Evolutionary conservation across 768 basidiomycete species (phyloP).

Genomic region (Tubosaeta sp.): DNA sequence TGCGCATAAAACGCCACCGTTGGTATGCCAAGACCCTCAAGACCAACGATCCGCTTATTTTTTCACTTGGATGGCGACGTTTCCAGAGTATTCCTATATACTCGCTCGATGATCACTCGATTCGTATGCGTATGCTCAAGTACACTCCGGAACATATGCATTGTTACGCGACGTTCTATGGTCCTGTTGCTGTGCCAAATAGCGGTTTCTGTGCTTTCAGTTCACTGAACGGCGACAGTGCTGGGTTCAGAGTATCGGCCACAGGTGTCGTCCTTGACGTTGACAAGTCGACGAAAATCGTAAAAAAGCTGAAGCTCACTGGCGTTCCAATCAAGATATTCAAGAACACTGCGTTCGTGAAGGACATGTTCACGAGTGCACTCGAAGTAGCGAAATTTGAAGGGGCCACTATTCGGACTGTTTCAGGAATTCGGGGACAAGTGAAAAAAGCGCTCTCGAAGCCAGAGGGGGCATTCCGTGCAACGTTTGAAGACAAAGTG

Average conservation of each 20-base stretch:
- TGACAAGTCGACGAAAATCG: conserved; percentile 89
- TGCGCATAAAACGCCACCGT: conserved; percentile 92
- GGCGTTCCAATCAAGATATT: conserved; percentile 96
- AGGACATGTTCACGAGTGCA: conserved; percentile 93
- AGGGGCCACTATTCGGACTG: conserved; percentile 93
- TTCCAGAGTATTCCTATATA: conserved; percentile 96
- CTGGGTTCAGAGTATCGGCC: conserved; percentile 86
- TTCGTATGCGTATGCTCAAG: conserved; percentile 99
- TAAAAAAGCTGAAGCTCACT: conserved; percentile 97
- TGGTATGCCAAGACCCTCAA: conserved; percentile 92
- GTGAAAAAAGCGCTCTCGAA: conserved; percentile 95
- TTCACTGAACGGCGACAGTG: conserved; percentile 56
- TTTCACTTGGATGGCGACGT: conserved; percentile 96
- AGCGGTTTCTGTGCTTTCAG: conserved; percentile 99
- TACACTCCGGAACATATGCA: conserved; percentile 99
- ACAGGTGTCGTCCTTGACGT: conserved; percentile 94
- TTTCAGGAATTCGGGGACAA: conserved; percentile 94
- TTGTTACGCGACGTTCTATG: conserved; percentile 97
- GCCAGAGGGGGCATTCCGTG: conserved; percentile 92
- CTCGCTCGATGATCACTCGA: conserved; percentile 94
- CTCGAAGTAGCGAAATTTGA: conserved; percentile 98
- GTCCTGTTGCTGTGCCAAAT: conserved; percentile 86
- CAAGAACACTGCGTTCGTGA: conserved; percentile 98
- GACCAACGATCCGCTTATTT: conserved; percentile 93
- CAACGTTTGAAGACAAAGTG: conserved; percentile 97